phyloP scores from a whole-genome alignment of 352 stramenopile genomes.

The Phytopythium chamaehyphon region DNA sequence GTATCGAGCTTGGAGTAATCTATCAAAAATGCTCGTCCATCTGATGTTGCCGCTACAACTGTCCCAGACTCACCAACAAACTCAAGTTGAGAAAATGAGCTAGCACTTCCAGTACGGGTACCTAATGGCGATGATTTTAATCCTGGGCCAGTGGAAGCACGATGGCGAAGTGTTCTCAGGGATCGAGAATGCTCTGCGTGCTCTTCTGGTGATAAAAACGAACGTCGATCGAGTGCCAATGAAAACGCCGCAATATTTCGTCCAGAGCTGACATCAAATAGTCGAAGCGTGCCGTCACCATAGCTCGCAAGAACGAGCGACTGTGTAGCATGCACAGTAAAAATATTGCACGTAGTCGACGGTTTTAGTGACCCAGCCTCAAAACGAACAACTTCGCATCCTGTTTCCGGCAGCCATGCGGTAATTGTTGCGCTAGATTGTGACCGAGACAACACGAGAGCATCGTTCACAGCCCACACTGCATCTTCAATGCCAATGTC shows the following conservation, averaged over 20 bases:
- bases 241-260: slow-evolving; percentile 34
- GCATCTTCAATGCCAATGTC: background rate
- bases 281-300: slow-evolving; percentile 36
- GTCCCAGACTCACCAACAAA: slow-evolving; percentile 25
- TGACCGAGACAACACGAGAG: slow-evolving; percentile 30
- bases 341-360: slow-evolving; percentile 19
- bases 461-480: slow-evolving; percentile 23
- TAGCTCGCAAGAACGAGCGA: slow-evolving; percentile 42
- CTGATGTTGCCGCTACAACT: slow-evolving; percentile 21
- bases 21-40: slow-evolving; percentile 31
- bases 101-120: too few relatives aligned
- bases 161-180: slow-evolving; percentile 2
- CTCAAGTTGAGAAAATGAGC: slow-evolving; percentile 10
- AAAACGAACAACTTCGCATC: slow-evolving; percentile 37
- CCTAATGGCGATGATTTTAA: too few relatives aligned
- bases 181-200: background rate
- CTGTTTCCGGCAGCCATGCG: slow-evolving; percentile 37
- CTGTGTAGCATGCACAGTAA: slow-evolving; percentile 26
- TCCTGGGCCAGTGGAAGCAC: slow-evolving; percentile 4
- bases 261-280: slow-evolving; percentile 50
- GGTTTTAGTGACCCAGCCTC: slow-evolving; percentile 12
- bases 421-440: slow-evolving; percentile 20
- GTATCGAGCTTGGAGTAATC: slow-evolving; percentile 13
- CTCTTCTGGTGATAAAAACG: background rate
- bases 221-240: slow-evolving; percentile 10